phyloP scores from a whole-genome alignment of 2,329 filamentous ascomycete genomes.

The Apiospora sp. region DNA sequence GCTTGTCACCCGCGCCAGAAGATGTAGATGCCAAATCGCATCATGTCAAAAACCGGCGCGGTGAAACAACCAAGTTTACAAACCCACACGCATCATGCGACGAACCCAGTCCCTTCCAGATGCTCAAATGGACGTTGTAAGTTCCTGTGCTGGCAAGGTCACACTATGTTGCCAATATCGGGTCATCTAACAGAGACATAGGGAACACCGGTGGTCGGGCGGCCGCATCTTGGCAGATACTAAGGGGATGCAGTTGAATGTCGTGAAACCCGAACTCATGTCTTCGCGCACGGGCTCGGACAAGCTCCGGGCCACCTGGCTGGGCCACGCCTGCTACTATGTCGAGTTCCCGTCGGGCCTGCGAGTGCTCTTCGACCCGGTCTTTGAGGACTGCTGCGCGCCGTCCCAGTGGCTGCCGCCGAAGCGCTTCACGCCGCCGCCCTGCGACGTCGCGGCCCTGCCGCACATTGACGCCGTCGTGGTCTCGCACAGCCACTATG shows the following conservation, averaged over 20 bases:
- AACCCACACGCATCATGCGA: constrained; percentile 28
- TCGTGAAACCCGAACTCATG: constrained; percentile 73
- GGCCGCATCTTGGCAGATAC: constrained; percentile 59
- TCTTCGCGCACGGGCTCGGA: constrained; percentile 61
- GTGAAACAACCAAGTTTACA: constrained; percentile 51
- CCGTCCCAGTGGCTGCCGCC: constrained; percentile 76
- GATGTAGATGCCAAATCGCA: constrained; percentile 56
- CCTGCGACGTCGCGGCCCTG: constrained; percentile 80
- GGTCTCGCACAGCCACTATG: constrained; percentile 92
- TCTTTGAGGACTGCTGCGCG: constrained; percentile 87
- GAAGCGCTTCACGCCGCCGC: constrained; percentile 78
- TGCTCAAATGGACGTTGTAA: constrained; percentile 13
- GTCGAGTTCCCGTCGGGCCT: constrained; percentile 88
- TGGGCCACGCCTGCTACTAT: constrained; percentile 93
- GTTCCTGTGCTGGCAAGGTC: neutral
- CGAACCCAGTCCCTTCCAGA: neutral
- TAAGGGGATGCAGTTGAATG: constrained; percentile 62
- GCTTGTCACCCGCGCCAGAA: constrained; percentile 41
- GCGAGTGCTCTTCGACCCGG: constrained; percentile 90
- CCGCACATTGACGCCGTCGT: constrained; percentile 79
- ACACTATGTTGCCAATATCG: neutral
- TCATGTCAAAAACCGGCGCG: constrained; percentile 52
- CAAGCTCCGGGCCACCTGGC: constrained; percentile 85
- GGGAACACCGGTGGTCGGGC: constrained; percentile 39
- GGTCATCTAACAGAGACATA: constrained; percentile 34